A percentile compares a stretch with the other conserved stretches of the same genome.
phyloP scores from a whole-genome alignment of 371 early-diverging fungal genomes.

The Mucor circinelloides region DNA sequence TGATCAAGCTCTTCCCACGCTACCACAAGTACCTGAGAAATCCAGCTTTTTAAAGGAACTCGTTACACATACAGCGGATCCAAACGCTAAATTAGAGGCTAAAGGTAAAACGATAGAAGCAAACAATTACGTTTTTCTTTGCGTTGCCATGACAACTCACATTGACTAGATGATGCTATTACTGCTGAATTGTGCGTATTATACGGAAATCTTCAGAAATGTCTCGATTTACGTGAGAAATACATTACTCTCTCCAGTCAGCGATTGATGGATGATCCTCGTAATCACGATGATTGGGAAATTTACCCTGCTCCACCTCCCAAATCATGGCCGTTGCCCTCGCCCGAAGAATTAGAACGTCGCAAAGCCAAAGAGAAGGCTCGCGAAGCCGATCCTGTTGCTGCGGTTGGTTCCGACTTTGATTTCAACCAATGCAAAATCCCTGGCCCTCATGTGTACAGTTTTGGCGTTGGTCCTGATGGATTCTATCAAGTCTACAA shows the following conservation, averaged over 20 bases:
- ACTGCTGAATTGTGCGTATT: constrained; percentile 56
- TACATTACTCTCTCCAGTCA: constrained; percentile 86
- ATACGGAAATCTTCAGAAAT: constrained; percentile 62
- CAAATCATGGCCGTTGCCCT: constrained; percentile 69
- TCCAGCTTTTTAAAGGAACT: neutral
- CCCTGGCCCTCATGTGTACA: constrained; percentile 56
- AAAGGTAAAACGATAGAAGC: constrained; percentile 5
- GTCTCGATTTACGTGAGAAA: constrained; percentile 82
- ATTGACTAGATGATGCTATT: constrained; percentile 45
- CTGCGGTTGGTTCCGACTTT: constrained; percentile 63
- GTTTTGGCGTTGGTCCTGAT: constrained; percentile 30
- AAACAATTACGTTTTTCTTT: neutral
- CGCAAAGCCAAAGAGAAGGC: constrained; percentile 49
- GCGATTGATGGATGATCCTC: constrained; percentile 86
- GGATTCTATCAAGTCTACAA: constrained; percentile 41
- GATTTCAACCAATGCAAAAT: constrained; percentile 63
- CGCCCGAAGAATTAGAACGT: constrained; percentile 50
- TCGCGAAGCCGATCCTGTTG: constrained; percentile 56
- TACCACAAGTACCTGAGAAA: constrained; percentile 8
- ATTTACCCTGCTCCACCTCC: constrained; percentile 91
- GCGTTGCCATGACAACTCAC: neutral
- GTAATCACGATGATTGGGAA: constrained; percentile 77
- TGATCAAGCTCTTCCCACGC: neutral
- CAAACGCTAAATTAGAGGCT: constrained; percentile 5
- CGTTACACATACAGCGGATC: constrained; percentile 10